Conservation (phyloP, 2,329 filamentous ascomycete species). For the Fusarium xyrophilum region DNA sequence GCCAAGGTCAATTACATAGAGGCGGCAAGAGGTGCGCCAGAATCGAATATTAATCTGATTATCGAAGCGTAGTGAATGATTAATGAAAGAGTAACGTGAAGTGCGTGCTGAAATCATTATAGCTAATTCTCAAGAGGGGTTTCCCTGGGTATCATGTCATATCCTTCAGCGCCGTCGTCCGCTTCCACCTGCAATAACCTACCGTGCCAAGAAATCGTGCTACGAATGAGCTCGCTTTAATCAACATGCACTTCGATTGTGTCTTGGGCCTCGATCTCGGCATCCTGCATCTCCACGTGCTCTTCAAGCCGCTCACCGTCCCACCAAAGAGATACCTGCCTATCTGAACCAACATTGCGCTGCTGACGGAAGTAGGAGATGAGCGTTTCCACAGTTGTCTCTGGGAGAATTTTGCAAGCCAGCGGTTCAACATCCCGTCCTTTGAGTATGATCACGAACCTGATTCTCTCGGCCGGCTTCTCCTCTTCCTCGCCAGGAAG, state of each 20-base stretch:
- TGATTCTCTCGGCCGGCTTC: slow-evolving; percentile 41
- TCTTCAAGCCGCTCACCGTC: slow-evolving; percentile 76
- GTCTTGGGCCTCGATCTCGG: slow-evolving; percentile 78
- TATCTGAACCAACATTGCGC: slow-evolving; percentile 58
- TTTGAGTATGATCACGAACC: slow-evolving; percentile 61
- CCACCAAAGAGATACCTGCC: slow-evolving; percentile 69
- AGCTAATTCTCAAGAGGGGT: slow-evolving; percentile 16
- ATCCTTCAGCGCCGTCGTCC: slow-evolving; percentile 28
- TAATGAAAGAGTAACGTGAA: not conserved
- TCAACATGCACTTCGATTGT: slow-evolving; percentile 70
- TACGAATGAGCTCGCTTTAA: not conserved
- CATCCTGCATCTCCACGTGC: slow-evolving; percentile 65
- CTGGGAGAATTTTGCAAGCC: slow-evolving; percentile 58
- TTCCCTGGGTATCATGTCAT: slow-evolving; percentile 44
- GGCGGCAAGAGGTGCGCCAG: not conserved
- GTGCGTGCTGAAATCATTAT: not conserved
- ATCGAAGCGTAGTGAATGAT: not conserved
- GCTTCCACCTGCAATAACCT: not conserved
- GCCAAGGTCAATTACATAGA: slow-evolving; percentile 19
- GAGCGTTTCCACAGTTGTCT: slow-evolving; percentile 68
- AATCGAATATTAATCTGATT: slow-evolving; percentile 18
- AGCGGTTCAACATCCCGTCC: slow-evolving; percentile 58
- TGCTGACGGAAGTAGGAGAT: slow-evolving; percentile 66
- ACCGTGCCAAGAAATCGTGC: not conserved
- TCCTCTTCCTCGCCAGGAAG: slow-evolving; percentile 45